Base-by-base conservation (phyloP, 495 filamentous ascomycete genomes). In the Xylaria flabelliformis region DNA sequence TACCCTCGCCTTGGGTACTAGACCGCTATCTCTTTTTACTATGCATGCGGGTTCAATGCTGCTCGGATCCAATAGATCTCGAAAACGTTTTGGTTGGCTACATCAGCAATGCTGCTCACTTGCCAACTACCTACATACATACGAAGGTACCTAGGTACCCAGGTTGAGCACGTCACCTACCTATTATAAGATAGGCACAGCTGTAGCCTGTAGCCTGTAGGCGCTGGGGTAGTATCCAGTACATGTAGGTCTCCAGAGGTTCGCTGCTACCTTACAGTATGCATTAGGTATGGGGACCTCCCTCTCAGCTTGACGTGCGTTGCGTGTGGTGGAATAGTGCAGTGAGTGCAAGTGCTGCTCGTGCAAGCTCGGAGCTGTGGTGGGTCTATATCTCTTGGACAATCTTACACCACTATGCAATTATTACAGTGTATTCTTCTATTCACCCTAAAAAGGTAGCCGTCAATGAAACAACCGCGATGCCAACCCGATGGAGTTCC, bases 141-240 rank as follows among this genome's bases (percentile, higher is more conserved):
- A 55, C 10, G 50, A 1, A 42, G 0, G 39, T 42, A 42, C 39
- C 39, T 39, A 6, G 36, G 36, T 39, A 39, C 36, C 36, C 10
- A 42, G 53, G 55, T 69, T 61, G 67, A 55, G 55, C 67, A 69
- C 67, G 51, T 62, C 55, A 69, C 55, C 53, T 55, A 48, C 66
- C 66, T 51, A 55, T 55, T 26, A 55, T 13, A 12, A 55, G 51
- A 55, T 26, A 55, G 51, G 51, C 24, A 55, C 21, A 55, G 51
- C 51, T 29, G 55, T 59, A 19, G 29, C 55, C 55, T 59, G 55
- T 55, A 36, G 55, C 55, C 55, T 59, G 55, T 55, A 36, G 55
- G 6, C 13, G 3, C 55, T 36, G 19, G 55, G 55, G 55, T 58
- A 42, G 39, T 13, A 42, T 42, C 39, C 39, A 42, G 39, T n/a